These are phyloP conservation scores for Colletotrichum ledebouriae DNA, from an alignment of 2,329 filamentous ascomycete genomes.

Conservation along the genomic window DNA sequence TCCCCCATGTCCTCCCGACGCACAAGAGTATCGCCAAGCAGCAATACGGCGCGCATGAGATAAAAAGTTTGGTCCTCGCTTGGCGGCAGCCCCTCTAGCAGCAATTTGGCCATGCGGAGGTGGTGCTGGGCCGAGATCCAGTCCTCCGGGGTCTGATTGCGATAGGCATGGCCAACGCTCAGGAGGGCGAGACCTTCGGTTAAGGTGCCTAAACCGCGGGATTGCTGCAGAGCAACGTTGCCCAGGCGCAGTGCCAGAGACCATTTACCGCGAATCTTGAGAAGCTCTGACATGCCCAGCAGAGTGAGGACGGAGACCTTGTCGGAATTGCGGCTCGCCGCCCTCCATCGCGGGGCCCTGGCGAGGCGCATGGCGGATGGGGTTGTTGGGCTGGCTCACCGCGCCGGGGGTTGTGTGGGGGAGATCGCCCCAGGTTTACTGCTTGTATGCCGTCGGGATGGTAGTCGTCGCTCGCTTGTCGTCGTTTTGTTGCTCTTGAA, in stretches of 20 bases:
- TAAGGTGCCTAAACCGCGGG: constrained; percentile 33
- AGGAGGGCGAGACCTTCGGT: constrained; percentile 41
- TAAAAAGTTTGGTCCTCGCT: constrained; percentile 41
- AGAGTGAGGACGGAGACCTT: constrained; percentile 39
- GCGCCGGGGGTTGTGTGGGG: constrained; percentile 30
- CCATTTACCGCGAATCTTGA: constrained; percentile 43
- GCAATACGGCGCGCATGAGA: constrained; percentile 42
- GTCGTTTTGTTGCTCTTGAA: neutral
- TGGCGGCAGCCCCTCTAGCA: constrained; percentile 35
- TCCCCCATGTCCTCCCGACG: constrained; percentile 42
- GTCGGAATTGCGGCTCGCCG: constrained; percentile 41
- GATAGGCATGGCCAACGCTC: constrained; percentile 42
- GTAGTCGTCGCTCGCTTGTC: constrained; percentile 1
- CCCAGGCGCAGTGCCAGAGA: constrained; percentile 31
- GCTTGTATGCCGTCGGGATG: constrained; percentile 12
- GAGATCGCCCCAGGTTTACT: constrained; percentile 22
- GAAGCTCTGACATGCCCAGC: constrained; percentile 37
- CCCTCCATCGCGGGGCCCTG: constrained; percentile 40
- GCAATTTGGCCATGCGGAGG: constrained; percentile 39
- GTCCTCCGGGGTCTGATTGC: constrained; percentile 41
- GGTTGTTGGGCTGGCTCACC: constrained; percentile 37
- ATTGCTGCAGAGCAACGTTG: constrained; percentile 30
- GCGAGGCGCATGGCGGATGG: constrained; percentile 40
- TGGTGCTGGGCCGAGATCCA: constrained; percentile 40
- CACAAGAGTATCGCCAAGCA: constrained; percentile 43